These are phyloP conservation scores for Bryopsis sp. DNA, from an alignment of 139 green algal species.

Conservation along the genomic window DNA sequence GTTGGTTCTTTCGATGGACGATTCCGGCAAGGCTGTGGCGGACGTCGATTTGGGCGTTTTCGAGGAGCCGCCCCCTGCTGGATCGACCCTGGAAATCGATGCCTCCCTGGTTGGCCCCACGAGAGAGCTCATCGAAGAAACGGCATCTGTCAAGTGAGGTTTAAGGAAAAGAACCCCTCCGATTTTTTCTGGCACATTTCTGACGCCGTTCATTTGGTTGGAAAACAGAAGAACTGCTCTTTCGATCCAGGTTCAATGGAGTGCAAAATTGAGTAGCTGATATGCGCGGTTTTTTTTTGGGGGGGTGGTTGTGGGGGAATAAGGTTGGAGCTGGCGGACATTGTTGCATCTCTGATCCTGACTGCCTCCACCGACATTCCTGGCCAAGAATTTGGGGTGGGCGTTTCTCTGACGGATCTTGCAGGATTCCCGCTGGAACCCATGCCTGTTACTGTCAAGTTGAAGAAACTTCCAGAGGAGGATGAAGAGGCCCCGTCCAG, in stretches of 20 bases:
- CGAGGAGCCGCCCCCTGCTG: neutral
- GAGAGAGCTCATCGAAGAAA: conserved; percentile 10
- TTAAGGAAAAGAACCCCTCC: no score
- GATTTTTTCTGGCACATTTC: no score
- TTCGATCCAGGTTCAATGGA: no score
- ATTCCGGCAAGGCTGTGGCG: neutral
- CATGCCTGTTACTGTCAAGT: no score
- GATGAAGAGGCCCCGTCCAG: no score
- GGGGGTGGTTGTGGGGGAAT: no score
- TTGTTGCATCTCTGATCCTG: neutral
- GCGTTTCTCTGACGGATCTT: neutral
- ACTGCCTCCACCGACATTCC: conserved; percentile 10
- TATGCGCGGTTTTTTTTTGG: no score
- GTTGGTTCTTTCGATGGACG: neutral
- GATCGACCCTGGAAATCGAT: neutral
- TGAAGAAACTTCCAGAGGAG: no score
- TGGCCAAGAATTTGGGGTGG: conserved; percentile 5
- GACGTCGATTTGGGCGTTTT: neutral
- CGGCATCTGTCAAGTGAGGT: neutral
- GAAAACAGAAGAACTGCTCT: no score
- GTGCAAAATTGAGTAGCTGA: no score
- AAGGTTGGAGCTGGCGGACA: neutral
- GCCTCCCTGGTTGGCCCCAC: conserved; percentile 5
- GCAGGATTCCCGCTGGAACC: no score
- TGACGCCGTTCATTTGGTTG: no score